Evolutionary conservation across 1,284 basidiomycete genomes (phyloP).

Genomic region (Pseudozyma sp.): DNA sequence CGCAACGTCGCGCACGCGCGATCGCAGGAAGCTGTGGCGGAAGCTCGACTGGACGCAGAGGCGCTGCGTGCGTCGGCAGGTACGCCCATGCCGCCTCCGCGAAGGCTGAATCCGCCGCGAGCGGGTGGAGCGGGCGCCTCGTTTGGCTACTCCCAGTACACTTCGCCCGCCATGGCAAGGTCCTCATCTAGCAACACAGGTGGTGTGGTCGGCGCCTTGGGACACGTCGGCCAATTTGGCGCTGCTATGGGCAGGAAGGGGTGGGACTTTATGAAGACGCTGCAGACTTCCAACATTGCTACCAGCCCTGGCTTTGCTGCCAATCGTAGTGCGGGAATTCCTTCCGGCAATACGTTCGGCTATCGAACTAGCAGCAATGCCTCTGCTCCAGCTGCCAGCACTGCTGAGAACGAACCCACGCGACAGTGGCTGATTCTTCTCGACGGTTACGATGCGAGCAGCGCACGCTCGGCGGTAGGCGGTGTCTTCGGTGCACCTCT

Average conservation of each 20-base stretch:
- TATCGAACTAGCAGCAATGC: slow-evolving; percentile 1
- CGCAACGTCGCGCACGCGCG: slow-evolving; percentile 19
- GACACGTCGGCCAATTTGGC: slow-evolving; percentile 52
- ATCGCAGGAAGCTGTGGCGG: slow-evolving; percentile 33
- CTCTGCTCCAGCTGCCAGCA: background rate
- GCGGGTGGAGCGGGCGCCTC: background rate
- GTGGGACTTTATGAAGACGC: slow-evolving; percentile 56
- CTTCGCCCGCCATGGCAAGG: slow-evolving; percentile 1
- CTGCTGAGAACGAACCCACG: slow-evolving; percentile 49
- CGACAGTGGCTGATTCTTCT: slow-evolving; percentile 42
- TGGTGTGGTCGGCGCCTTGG: slow-evolving; percentile 41
- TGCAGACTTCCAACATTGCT: slow-evolving; percentile 21
- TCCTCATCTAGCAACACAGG: slow-evolving; percentile 6
- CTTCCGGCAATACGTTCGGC: slow-evolving; percentile 1
- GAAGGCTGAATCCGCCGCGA: slow-evolving; percentile 21
- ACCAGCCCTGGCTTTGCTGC: background rate
- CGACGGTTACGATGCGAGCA: slow-evolving; percentile 8
- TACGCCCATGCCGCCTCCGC: slow-evolving; percentile 42
- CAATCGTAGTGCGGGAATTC: background rate
- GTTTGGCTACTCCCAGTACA: background rate
- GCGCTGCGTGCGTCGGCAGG: slow-evolving; percentile 36
- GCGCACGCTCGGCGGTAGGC: background rate
- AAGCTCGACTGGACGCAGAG: slow-evolving; percentile 32
- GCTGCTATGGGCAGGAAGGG: slow-evolving; percentile 56
- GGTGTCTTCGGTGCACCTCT: slow-evolving; percentile 59